These are phyloP conservation scores for Aspergillus sp. DNA, from an alignment of 2,329 filamentous ascomycete species.

Conservation along the genomic window DNA sequence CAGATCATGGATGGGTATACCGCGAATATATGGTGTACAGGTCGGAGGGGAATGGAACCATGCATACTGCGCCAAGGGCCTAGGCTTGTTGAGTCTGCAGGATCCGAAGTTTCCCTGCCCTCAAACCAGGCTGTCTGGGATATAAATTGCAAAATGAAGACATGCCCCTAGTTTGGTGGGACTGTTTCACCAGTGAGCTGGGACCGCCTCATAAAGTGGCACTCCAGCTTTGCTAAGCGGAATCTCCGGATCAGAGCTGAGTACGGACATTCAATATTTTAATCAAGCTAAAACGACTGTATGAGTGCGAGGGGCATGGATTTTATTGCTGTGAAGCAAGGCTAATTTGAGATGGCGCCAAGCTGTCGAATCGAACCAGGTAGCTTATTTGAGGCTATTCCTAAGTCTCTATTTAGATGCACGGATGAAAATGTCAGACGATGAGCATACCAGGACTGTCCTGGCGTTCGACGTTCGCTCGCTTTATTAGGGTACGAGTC, in stretches of 20 bases:
- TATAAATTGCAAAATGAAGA: not conserved
- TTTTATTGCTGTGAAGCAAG: not conserved
- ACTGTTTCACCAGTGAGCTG: slow-evolving; percentile 5
- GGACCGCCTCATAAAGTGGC: not conserved
- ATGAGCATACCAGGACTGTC: not conserved
- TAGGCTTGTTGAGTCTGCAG: not conserved
- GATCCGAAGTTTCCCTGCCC: not conserved
- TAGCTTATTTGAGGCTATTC: not conserved
- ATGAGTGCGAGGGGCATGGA: not conserved
- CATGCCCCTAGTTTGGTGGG: not conserved
- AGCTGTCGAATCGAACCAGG: not conserved
- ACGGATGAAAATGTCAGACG: not conserved
- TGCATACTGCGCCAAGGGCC: not conserved
- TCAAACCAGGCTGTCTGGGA: slow-evolving; percentile 4
- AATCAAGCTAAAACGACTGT: not conserved
- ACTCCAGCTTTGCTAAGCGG: not conserved
- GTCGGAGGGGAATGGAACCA: not conserved
- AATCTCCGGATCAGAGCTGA: not conserved
- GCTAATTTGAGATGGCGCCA: not conserved
- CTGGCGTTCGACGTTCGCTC: not conserved
- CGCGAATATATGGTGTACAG: no score
- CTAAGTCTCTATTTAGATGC: not conserved
- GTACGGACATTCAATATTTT: not conserved
- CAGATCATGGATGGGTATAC: not conserved
- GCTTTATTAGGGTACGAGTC: no score